phyloP scores from a whole-genome alignment of 2,329 filamentous ascomycete species.

The Hymenoscyphus fructigenus region DNA sequence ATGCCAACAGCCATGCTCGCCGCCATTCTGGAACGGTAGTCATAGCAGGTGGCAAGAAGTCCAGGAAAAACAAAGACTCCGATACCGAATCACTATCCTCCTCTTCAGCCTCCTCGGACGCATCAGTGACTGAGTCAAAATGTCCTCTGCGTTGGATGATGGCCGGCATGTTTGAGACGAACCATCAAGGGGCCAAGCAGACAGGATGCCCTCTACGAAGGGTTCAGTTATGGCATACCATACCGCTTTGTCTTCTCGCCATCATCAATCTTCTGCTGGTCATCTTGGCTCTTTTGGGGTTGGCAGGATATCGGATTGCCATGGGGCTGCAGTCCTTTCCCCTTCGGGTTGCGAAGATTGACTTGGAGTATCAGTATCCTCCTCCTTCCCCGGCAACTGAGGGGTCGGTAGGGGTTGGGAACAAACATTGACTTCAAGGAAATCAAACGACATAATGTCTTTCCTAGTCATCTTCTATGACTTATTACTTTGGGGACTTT shows the following conservation, averaged over 20 bases:
- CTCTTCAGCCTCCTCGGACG: constrained; percentile 20
- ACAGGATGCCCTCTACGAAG: constrained; percentile 27
- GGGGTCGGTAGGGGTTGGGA: too few relatives aligned
- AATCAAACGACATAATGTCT: too few relatives aligned
- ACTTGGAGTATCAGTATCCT: not conserved
- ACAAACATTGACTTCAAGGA: too few relatives aligned
- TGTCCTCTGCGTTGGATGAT: constrained; percentile 33
- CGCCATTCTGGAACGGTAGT: constrained; percentile 25
- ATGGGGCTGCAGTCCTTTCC: constrained; percentile 15
- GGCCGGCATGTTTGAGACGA: constrained; percentile 25
- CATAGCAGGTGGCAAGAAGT: constrained; percentile 26
- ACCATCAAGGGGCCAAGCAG: constrained; percentile 19
- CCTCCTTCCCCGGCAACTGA: too few relatives aligned
- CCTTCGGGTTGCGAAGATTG: constrained; percentile 2
- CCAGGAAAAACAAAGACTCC: constrained; percentile 28
- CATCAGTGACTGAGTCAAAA: constrained; percentile 15
- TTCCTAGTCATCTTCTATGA: too few relatives aligned
- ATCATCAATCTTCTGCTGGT: constrained; percentile 32
- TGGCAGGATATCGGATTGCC: constrained; percentile 28
- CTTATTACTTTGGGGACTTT: too few relatives aligned
- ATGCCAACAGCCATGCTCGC: constrained; percentile 26
- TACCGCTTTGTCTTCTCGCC: constrained; percentile 31
- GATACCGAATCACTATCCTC: constrained; percentile 27
- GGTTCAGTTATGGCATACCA: constrained; percentile 33
- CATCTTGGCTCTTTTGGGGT: constrained; percentile 30